phyloP scores from a whole-genome alignment of 2,329 filamentous ascomycete species.

The Alternaria viburni region DNA sequence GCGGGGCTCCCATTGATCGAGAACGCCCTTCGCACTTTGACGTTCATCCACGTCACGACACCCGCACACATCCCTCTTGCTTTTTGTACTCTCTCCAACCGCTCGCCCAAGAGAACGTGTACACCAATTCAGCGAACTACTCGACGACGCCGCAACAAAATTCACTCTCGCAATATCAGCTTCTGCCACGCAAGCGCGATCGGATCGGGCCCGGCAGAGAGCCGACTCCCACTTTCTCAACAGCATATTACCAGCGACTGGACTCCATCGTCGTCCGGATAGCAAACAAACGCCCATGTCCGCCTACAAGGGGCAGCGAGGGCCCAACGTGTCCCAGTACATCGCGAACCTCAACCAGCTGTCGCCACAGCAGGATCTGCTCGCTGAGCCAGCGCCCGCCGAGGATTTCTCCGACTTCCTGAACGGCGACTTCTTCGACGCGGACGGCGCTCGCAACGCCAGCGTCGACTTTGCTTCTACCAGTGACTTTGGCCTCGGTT shows the following conservation, averaged over 20 bases:
- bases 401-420: slow-evolving; percentile 62
- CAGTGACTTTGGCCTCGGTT: slow-evolving; percentile 38
- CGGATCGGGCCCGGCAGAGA: slow-evolving; percentile 11
- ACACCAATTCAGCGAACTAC: not conserved
- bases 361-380: slow-evolving; percentile 50
- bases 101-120: not conserved
- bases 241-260: slow-evolving; percentile 19
- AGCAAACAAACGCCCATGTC: slow-evolving; percentile 62
- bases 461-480: slow-evolving; percentile 34
- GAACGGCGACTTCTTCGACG: slow-evolving; percentile 68
- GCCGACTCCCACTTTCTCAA: slow-evolving; percentile 9
- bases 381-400: slow-evolving; percentile 48
- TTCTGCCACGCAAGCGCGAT: slow-evolving; percentile 12
- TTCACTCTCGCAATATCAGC: not conserved
- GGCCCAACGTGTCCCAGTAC: slow-evolving; percentile 88
- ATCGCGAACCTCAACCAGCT: slow-evolving; percentile 82
- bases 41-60: slow-evolving; percentile 25
- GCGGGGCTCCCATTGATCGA: slow-evolving; percentile 23
- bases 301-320: slow-evolving; percentile 76
- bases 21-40: slow-evolving; percentile 10
- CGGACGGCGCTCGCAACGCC: slow-evolving; percentile 58
- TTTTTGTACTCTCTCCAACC: slow-evolving; percentile 3
- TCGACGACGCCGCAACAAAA: not conserved
- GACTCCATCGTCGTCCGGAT: slow-evolving; percentile 13
- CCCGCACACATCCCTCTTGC: slow-evolving; percentile 11